Conservation (phyloP, 1,284 basidiomycete species). For the Malassezia cuniculi region DNA sequence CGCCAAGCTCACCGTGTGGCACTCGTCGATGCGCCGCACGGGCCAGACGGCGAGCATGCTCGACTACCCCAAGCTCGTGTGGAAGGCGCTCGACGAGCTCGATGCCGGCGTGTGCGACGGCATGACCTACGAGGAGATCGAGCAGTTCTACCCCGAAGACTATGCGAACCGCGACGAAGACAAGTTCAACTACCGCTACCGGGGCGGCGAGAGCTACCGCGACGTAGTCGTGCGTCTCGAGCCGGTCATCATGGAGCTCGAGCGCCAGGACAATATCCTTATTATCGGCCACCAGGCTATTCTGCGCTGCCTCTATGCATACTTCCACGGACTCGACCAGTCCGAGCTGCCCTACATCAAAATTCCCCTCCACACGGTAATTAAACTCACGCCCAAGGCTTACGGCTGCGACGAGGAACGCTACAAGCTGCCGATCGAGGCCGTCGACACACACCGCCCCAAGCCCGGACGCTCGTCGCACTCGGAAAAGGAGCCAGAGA, state of each 20-base stretch:
- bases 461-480: constrained; percentile 17
- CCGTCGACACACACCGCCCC: constrained; percentile 40
- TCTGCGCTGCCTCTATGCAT: constrained; percentile 55
- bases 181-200: constrained; percentile 97
- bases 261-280: constrained; percentile 89
- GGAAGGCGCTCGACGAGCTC: constrained; percentile 96
- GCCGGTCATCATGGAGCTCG: constrained; percentile 97
- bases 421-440: constrained; percentile 48
- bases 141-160: constrained; percentile 85
- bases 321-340: constrained; percentile 83
- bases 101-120: constrained; percentile 98
- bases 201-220: constrained; percentile 81
- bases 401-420: constrained; percentile 98
- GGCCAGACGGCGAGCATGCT: constrained; percentile 75
- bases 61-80: constrained; percentile 82
- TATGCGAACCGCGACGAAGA: constrained; percentile 97
- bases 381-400: constrained; percentile 91
- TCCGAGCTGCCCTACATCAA: constrained; percentile 95
- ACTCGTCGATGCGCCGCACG: constrained; percentile 81
- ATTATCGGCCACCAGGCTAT: constrained; percentile 84
- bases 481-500: neutral
- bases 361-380: constrained; percentile 72
- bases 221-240: constrained; percentile 84
- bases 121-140: constrained; percentile 99
- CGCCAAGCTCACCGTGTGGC: constrained; percentile 85